Base-by-base conservation (phyloP, 2,329 filamentous ascomycete genomes). In the Fusarium coicis region DNA sequence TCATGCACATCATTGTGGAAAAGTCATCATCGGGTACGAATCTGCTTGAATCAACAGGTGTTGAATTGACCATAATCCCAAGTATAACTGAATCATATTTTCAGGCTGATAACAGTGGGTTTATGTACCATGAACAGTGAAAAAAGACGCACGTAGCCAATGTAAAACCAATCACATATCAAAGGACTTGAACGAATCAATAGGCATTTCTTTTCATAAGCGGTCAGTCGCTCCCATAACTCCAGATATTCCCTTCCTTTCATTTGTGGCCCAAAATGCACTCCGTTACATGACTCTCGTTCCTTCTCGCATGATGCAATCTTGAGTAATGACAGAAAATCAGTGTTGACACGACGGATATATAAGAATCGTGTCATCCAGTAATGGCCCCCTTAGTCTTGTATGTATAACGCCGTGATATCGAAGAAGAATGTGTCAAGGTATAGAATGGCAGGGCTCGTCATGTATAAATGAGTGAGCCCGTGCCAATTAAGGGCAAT, bases 221-320 rank as follows among this genome's bases (percentile, higher is more conserved):
- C 44, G 63, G 46, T 46, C 44, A 72, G 46, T 74, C 67, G 72
- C 71, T 73, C 71, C 71, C 44, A 28, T 30, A 73, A 73, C 71
- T 74, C 71, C 71, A 67, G 30, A 66, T 63, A 59, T 61, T 70
- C 63, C 46, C 50, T 21, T 62, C 46, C 70, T 26, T 68, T 52
- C 60, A 30, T 57, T 63, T 74, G 42, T 56, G 56, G 43, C 40
- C 63, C 70, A 68, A 54, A 72, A 40, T 73, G 66, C 56, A 57
- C 40, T 56, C 70, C 66, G 43, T 58, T 58, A 66, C 63, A 54
- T 56, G 52, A 36, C 47, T 47, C 43, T 70, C 42, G 42, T 67
- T 59, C 63, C 59, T 42, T 60, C 66, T 49, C 44, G 54, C 71
- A 58, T 56, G 34, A 72, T 72, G 70, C 66, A 60, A 64, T 68